Conservation (phyloP, 768 basidiomycete species). For the Chalciporus chontae region DNA sequence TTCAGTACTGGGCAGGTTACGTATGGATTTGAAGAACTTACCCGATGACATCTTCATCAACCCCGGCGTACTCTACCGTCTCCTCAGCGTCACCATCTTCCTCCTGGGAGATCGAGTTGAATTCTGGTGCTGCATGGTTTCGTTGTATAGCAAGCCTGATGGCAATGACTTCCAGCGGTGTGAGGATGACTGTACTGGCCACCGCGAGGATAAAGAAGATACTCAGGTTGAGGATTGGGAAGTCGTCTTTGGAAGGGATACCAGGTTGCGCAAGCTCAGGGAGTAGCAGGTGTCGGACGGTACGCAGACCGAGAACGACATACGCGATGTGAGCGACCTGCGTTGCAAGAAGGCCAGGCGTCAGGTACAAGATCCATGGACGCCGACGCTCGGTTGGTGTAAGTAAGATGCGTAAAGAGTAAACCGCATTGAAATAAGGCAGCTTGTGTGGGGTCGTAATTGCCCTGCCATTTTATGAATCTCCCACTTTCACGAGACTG, state of each 20-base stretch:
- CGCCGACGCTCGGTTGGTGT: conserved; percentile 77
- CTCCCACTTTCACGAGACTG: not conserved
- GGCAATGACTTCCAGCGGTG: conserved; percentile 77
- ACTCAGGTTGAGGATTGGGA: conserved; percentile 47
- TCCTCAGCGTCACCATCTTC: conserved; percentile 63
- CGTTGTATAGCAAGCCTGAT: conserved; percentile 81
- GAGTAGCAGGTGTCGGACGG: conserved; percentile 51
- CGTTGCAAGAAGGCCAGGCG: conserved; percentile 58
- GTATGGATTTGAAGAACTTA: conserved; percentile 29
- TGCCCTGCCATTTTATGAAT: conserved; percentile 43
- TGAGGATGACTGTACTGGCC: conserved; percentile 54
- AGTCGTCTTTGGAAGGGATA: conserved; percentile 34
- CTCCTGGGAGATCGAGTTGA: conserved; percentile 72
- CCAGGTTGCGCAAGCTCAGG: conserved; percentile 44
- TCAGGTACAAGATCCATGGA: conserved; percentile 79
- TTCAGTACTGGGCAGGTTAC: not conserved
- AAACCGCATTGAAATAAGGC: conserved; percentile 53
- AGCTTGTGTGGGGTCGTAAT: conserved; percentile 82
- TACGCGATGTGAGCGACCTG: conserved; percentile 45
- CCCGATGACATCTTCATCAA: conserved; percentile 85
- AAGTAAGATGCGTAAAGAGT: conserved; percentile 65
- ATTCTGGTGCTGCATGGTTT: conserved; percentile 74
- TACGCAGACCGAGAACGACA: conserved; percentile 40
- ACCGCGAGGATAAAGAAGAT: conserved; percentile 57
- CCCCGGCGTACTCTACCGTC: conserved; percentile 58